Base-by-base conservation (phyloP, 768 basidiomycete genomes). In the Pulveroboletus sp. region DNA sequence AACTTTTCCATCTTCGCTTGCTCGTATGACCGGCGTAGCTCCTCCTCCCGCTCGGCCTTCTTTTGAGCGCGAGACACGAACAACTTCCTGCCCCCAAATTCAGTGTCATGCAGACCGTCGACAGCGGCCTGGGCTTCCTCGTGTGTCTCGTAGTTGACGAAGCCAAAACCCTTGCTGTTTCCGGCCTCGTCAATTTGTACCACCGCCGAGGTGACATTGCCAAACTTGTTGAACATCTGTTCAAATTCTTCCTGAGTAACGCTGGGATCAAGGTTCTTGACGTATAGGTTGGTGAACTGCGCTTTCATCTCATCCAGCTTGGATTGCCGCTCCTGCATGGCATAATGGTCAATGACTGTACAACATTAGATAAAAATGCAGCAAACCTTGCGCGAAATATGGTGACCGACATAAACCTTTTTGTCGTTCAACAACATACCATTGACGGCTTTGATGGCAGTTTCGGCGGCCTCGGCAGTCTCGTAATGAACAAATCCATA, bases 401-500 rank as follows among this genome's bases (percentile, higher is more conserved):
- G 95, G 65, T 93, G 81, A 47, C 96, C 96, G 58, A 99, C 96
- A 62, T 86, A 99, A 58, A 99, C 96, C 77, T 98, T 97, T 76
- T 96, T 97, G 78, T 99, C 96, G 72, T 98, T 98, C 68, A 99
- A 77, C 58, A 99, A 71, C 96, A 99, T 99, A 57, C 95, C 93
- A 68, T 99, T 96, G 67, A 98, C 96, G 47, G 92, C 88, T 73
- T 96, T 94, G 80, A 99, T 97, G 58, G 96, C 96, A 43, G 80
- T 83, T 13, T 94, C 90, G 51, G 94, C 93, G 17, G 95, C 89
- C 71, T 98, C 96, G 43, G 88, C 89, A 49, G 93, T 96, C 74
- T 97, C 93, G 72, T 98, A 99, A 70, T 99, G 96, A 49, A 99
- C 96, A 71, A 95, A 99, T 35, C 95, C 96, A 67, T 98, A 99